Percentiles rank a stretch among this genome's conserved stretches.
phyloP scores from a whole-genome alignment of 202 grass and related monocot species.

The Zizania palustris region DNA sequence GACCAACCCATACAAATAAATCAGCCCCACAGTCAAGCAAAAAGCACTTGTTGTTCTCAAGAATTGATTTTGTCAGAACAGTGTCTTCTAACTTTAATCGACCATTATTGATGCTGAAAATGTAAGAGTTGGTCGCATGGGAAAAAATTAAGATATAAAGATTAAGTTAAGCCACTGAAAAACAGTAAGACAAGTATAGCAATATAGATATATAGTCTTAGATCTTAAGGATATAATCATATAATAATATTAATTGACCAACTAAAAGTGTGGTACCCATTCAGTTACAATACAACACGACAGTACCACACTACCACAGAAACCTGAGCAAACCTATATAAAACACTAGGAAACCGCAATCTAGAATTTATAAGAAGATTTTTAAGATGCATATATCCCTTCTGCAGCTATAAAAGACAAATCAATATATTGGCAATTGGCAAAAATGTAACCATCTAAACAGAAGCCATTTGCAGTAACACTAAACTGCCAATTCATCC shows the following conservation, averaged over 20 bases:
- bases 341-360: neutral
- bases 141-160: neutral
- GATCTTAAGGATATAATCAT: conserved; percentile 27
- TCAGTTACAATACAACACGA: neutral
- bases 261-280: conserved; percentile 12
- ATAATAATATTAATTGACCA: conserved; percentile 19
- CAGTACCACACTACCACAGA: no score
- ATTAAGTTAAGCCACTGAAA: conserved; percentile 22
- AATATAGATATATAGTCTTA: neutral
- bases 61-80: conserved; percentile 65
- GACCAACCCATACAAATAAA: conserved; percentile 89
- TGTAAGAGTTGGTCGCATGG: conserved; percentile 20
- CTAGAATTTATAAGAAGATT: neutral
- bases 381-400: neutral
- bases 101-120: conserved; percentile 73
- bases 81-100: conserved; percentile 65
- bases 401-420: neutral
- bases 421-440: neutral
- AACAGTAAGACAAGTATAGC: conserved; percentile 6
- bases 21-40: conserved; percentile 90
- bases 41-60: conserved; percentile 88
- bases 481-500: conserved; percentile 18
- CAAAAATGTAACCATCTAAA: neutral
- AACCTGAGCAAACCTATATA: conserved; percentile 13
- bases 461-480: neutral